These are phyloP conservation scores for Lavandula angustifolia DNA, from an alignment of 257 asterid species.

Conservation along the genomic window DNA sequence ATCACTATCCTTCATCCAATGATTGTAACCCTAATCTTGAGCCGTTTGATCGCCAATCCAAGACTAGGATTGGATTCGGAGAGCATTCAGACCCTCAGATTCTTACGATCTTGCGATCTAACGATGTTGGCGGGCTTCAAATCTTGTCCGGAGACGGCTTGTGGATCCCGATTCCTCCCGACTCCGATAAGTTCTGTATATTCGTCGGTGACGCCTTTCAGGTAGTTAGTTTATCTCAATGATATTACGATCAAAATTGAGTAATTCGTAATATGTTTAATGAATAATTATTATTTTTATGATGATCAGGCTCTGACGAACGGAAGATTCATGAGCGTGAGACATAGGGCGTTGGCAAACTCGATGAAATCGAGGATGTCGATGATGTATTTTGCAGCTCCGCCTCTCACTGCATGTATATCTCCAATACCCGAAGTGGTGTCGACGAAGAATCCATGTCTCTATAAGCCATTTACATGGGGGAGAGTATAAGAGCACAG, in stretches of 20 bases:
- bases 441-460: slow-evolving; percentile 11
- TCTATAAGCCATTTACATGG: slow-evolving; percentile 69
- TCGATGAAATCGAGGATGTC: slow-evolving; percentile 57
- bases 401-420: slow-evolving; percentile 44
- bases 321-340: slow-evolving; percentile 63
- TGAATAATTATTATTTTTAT: neutral
- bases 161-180: slow-evolving; percentile 69
- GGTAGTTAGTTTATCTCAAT: neutral
- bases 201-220: slow-evolving; percentile 68
- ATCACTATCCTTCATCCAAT: slow-evolving; percentile 59
- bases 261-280: neutral
- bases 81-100: slow-evolving; percentile 89
- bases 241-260: too few relatives aligned
- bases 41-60: slow-evolving; percentile 7
- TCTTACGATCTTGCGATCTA: slow-evolving; percentile 64
- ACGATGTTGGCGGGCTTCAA: slow-evolving; percentile 75
- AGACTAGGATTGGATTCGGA: slow-evolving; percentile 65
- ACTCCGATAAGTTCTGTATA: slow-evolving; percentile 54
- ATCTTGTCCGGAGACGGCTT: slow-evolving; percentile 49
- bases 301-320: slow-evolving; percentile 56
- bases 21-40: neutral
- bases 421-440: slow-evolving; percentile 41
- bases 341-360: slow-evolving; percentile 62
- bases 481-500: slow-evolving; percentile 56
- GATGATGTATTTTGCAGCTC: slow-evolving; percentile 75